Evolutionary conservation across 129 eudicot genomes (phyloP), one percentile per base, ranked within the genome.

Genomic region (Flaveria trinervia): DNA sequence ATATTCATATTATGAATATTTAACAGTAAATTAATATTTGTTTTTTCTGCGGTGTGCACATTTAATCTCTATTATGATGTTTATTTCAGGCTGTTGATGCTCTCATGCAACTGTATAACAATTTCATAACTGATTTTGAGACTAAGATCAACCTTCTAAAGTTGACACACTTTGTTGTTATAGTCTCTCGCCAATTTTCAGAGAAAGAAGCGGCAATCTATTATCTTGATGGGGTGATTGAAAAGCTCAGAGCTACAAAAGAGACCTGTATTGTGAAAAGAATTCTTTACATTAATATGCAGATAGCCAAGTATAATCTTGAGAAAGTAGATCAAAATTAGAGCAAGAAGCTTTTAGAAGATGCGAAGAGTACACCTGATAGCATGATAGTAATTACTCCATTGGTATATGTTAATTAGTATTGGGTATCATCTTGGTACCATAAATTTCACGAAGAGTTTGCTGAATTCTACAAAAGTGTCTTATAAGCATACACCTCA

Each of bases 321-420:
- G 96, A 92, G 76, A 88, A 86, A 79, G 96, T 96, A 44, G 86
- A 88, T 66, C 90, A 85, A 76, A 88, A 90, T 81, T 92, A 90
- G 80, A 88, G 98, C 88, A 88, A 88, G 80, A 88, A 90, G 33
- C 92, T 90, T 69, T 82, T 88, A 46, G 96, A 92, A 1, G 92
- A 88, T 81, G 98, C 90, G 62, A 88, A 90, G 81, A 88, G 90
- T 80, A 86, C 94, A 4, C 94, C 90, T 73, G 94, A 92, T 72
- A 88, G 96, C 82, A 92, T 92, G 96, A 92, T 96, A 20, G 98
- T 90, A 51, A 88, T 92, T 79, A 96, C 90, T 77, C 98, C 98
- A 12, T 88, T 96, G 3, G 98, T 92, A 11, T 87, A 92, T 88
- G 96, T 96, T 59, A 92, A 88, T 79, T 88, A 83, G 60, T 90